Percentiles rank a stretch among this genome's conserved stretches.
These are phyloP conservation scores for Alternaria solani DNA, from an alignment of 2,329 filamentous ascomycete genomes.

Conservation along the genomic window DNA sequence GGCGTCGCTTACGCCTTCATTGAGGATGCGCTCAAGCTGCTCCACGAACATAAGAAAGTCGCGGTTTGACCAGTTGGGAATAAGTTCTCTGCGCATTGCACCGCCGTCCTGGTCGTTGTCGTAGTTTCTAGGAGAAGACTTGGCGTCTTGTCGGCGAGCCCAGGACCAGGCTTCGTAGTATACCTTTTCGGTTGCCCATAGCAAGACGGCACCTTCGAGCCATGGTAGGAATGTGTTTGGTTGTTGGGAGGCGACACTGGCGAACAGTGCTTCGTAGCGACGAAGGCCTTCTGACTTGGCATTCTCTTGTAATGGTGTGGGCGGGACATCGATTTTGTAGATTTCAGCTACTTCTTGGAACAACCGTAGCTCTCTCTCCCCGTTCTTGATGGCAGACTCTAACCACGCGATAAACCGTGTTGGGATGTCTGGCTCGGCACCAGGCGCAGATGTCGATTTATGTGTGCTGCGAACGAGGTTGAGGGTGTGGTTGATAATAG, in stretches of 20 bases:
- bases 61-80: slow-evolving; percentile 71
- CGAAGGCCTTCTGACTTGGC: slow-evolving; percentile 39
- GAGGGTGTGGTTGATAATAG: slow-evolving; percentile 34
- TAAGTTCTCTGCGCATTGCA: slow-evolving; percentile 69
- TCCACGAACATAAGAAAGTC: slow-evolving; percentile 69
- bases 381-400: slow-evolving; percentile 42
- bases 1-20: slow-evolving; percentile 51
- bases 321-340: slow-evolving; percentile 34
- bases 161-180: slow-evolving; percentile 48
- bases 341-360: slow-evolving; percentile 43
- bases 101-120: slow-evolving; percentile 69
- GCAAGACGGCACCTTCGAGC: slow-evolving; percentile 44
- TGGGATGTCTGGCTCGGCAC: slow-evolving; percentile 29
- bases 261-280: slow-evolving; percentile 42
- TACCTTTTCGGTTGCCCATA: slow-evolving; percentile 47
- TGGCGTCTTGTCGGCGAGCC: slow-evolving; percentile 37
- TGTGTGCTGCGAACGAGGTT: slow-evolving; percentile 24
- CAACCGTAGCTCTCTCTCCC: slow-evolving; percentile 40
- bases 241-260: slow-evolving; percentile 11
- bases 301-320: slow-evolving; percentile 19
- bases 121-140: slow-evolving; percentile 27
- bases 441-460: slow-evolving; percentile 21
- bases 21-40: slow-evolving; percentile 63
- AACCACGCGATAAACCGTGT: slow-evolving; percentile 41
- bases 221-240: slow-evolving; percentile 36